Evolutionary conservation across 192 early-diverging fungal species (phyloP).

Genomic region (Backusella australiensis): DNA sequence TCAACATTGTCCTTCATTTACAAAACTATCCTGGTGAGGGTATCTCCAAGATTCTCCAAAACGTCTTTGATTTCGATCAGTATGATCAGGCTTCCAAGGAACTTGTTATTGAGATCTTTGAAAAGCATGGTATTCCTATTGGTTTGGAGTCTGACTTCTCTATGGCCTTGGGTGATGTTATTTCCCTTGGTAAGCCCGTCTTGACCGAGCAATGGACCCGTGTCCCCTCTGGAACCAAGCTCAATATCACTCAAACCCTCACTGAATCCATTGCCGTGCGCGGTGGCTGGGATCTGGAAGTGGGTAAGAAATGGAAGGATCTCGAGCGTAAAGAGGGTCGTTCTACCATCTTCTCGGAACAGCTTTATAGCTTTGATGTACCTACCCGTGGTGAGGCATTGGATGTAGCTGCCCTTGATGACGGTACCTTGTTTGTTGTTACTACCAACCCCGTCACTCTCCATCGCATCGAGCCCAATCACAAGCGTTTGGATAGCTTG

Average conservation of each 20-base stretch:
- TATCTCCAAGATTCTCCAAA: conserved; percentile 65
- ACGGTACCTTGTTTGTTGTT: conserved; percentile 54
- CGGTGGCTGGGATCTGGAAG: conserved; percentile 55
- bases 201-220: conserved; percentile 58
- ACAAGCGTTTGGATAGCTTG: conserved; percentile 47
- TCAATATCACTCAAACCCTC: background rate
- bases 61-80: conserved; percentile 85
- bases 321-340: conserved; percentile 59
- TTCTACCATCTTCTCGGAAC: conserved; percentile 63
- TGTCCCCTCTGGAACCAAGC: conserved; percentile 9
- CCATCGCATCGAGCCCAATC: conserved; percentile 47
- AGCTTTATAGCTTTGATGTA: conserved; percentile 63
- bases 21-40: conserved; percentile 69
- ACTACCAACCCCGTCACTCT: conserved; percentile 64
- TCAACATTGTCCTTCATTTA: conserved; percentile 77
- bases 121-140: conserved; percentile 72
- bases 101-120: conserved; percentile 65
- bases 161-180: conserved; percentile 52
- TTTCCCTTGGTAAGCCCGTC: conserved; percentile 48
- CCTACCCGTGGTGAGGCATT: conserved; percentile 63
- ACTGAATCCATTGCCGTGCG: conserved; percentile 30
- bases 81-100: conserved; percentile 66
- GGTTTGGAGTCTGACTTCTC: conserved; percentile 67
- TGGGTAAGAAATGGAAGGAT: conserved; percentile 43
- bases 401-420: conserved; percentile 51